Percentiles rank a stretch among this genome's conserved stretches.
Evolutionary conservation across 176 grass and related monocot genomes (phyloP).

Genomic region (Carex littledalei): DNA sequence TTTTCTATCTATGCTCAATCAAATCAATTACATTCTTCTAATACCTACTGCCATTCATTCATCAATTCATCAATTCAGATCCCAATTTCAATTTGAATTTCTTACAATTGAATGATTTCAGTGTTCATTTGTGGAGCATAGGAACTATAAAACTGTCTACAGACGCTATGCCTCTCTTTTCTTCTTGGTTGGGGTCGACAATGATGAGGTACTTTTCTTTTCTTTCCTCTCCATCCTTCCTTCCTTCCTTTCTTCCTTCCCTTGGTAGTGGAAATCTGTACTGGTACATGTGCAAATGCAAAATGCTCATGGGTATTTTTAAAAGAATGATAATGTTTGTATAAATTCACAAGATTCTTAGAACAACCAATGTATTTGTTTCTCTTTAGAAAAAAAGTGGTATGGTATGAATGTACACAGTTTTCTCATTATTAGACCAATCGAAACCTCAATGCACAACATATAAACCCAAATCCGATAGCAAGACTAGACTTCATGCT

Average conservation of each 20-base stretch:
- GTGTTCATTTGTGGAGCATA: slow-evolving; percentile 98
- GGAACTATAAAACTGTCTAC: slow-evolving; percentile 97
- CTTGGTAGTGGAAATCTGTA: not conserved
- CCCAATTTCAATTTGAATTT: not conserved
- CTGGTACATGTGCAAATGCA: slow-evolving; percentile 33
- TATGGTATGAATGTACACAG: too few species aligned
- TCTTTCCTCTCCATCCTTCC: too few species aligned
- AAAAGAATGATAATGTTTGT: too few species aligned
- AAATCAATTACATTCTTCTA: too few species aligned
- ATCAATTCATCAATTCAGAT: not conserved
- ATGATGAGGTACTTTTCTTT: slow-evolving; percentile 55
- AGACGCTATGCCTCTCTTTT: slow-evolving; percentile 97
- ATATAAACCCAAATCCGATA: not conserved
- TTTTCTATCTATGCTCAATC: too few species aligned
- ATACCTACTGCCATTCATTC: too few species aligned
- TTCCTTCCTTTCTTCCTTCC: too few species aligned
- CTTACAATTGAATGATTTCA: slow-evolving; percentile 1
- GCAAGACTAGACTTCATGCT: not conserved
- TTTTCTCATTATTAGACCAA: too few species aligned
- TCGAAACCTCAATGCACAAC: not conserved
- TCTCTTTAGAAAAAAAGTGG: too few species aligned
- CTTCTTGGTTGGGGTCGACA: slow-evolving; percentile 95
- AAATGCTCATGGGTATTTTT: too few species aligned
- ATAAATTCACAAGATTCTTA: too few species aligned
- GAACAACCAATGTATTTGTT: too few species aligned